These are phyloP conservation scores for Yamadazyma takamatsuzukensis DNA, from an alignment of 805 yeast genomes.

Conservation along the genomic window DNA sequence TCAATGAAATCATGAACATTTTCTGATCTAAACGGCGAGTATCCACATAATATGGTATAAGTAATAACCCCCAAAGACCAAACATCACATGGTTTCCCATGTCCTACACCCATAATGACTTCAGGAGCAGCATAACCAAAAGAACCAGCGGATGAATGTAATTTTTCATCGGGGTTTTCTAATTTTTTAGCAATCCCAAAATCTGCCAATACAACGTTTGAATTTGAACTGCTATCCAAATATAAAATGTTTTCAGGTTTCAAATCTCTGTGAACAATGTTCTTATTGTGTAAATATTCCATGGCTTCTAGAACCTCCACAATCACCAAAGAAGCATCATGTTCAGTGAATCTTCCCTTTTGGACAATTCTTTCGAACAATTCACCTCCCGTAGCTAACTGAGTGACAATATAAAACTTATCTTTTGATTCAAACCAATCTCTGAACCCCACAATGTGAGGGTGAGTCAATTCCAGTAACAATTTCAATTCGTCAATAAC, in stretches of 20 bases:
- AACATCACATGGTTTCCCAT: constrained; percentile 92
- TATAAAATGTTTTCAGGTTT: constrained; percentile 92
- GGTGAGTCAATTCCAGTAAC: constrained; percentile 67
- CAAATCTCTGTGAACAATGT: constrained; percentile 90
- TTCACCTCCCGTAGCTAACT: constrained; percentile 95
- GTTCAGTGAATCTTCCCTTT: constrained; percentile 82
- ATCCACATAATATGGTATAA: constrained; percentile 86
- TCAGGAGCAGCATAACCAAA: constrained; percentile 98
- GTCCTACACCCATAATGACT: constrained; percentile 75
- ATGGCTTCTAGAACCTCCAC: constrained; percentile 76
- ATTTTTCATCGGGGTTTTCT: constrained; percentile 52
- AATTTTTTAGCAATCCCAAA: constrained; percentile 91
- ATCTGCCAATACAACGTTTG: constrained; percentile 85
- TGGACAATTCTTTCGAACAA: constrained; percentile 81
- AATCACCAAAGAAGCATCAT: constrained; percentile 75
- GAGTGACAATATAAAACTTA: constrained; percentile 90
- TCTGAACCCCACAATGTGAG: constrained; percentile 81
- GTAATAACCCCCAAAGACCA: constrained; percentile 96
- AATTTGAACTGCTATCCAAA: constrained; percentile 48
- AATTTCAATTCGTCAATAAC: constrained; percentile 75
- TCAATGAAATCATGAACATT: constrained; percentile 73
- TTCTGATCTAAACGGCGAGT: constrained; percentile 87
- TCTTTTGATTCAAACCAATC: constrained; percentile 95
- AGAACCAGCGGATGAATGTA: constrained; percentile 80
- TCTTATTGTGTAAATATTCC: constrained; percentile 65